A percentile compares a stretch with the other conserved stretches of the same genome.
Evolutionary conservation across 1,139 yeast genomes (phyloP).

Genomic region (Ashbya aceris): DNA sequence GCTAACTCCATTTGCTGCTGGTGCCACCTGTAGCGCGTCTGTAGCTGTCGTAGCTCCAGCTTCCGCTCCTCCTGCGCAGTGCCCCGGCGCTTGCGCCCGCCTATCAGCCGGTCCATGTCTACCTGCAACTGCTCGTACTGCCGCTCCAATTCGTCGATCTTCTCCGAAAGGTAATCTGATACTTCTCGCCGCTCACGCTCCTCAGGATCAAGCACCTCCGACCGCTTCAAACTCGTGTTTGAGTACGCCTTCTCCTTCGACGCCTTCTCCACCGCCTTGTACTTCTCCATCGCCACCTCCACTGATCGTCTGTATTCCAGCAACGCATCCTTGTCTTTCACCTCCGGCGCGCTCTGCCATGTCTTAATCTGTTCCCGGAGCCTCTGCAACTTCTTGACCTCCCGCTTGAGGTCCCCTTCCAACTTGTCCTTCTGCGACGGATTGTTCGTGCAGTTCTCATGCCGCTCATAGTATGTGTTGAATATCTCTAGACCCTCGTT

Average conservation of each 20-base stretch:
- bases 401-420: conserved; percentile 62
- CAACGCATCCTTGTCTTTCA: conserved; percentile 57
- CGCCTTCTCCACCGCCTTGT: conserved; percentile 67
- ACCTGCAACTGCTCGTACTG: conserved; percentile 56
- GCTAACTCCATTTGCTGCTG: conserved; percentile 56
- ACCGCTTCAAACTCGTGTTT: conserved; percentile 44
- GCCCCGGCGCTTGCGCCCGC: conserved; percentile 36
- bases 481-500: conserved; percentile 64
- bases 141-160: conserved; percentile 53
- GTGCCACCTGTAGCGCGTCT: conserved; percentile 45
- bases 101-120: conserved; percentile 42
- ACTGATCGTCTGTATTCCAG: conserved; percentile 56
- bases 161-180: conserved; percentile 47
- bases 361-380: conserved; percentile 69
- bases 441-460: conserved; percentile 49
- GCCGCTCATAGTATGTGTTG: conserved; percentile 61
- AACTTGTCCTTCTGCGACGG: conserved; percentile 65
- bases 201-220: conserved; percentile 51
- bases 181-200: conserved; percentile 53
- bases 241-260: conserved; percentile 70
- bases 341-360: conserved; percentile 66
- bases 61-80: conserved; percentile 49
- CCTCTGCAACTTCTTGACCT: conserved; percentile 63
- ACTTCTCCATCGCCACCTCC: conserved; percentile 75
- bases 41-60: conserved; percentile 35